Evolutionary conservation across 257 asterid genomes (phyloP).

Genomic region (Misopates orontium): DNA sequence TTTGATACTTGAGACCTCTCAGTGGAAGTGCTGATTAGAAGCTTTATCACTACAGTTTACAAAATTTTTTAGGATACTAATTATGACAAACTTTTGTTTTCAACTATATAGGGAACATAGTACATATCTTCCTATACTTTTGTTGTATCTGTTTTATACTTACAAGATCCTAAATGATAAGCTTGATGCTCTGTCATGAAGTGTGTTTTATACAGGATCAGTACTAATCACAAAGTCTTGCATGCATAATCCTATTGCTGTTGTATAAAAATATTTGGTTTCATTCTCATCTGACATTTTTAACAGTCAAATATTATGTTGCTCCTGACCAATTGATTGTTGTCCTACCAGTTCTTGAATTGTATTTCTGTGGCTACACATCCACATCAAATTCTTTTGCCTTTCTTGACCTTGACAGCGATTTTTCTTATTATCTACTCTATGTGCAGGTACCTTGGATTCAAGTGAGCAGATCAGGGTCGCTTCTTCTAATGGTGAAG

Average conservation of each 20-base stretch:
- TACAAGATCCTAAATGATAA: too few species aligned
- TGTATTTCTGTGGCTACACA: neutral
- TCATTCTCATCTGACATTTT: conserved; percentile 11
- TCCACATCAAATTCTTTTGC: neutral
- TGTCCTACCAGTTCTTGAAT: neutral
- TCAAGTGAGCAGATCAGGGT: conserved; percentile 92
- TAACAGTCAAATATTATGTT: conserved; percentile 1
- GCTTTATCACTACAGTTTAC: too few species aligned
- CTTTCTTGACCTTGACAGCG: conserved; percentile 13
- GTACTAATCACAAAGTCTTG: neutral
- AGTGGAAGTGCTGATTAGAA: too few species aligned
- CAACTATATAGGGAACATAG: too few species aligned
- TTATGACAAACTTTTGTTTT: too few species aligned
- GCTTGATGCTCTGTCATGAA: too few species aligned
- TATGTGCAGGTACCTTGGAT: conserved; percentile 87
- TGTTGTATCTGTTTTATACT: too few species aligned
- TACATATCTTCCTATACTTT: too few species aligned
- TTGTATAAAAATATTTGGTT: neutral
- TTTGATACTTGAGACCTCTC: too few species aligned
- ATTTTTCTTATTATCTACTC: conserved; percentile 7
- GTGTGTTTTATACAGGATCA: too few species aligned
- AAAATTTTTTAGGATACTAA: too few species aligned
- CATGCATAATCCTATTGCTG: neutral
- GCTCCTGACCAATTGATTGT: neutral
- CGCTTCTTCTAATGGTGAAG: conserved; percentile 83